Percentiles rank a stretch among this genome's conserved stretches.
Evolutionary conservation across 2,329 filamentous ascomycete species (phyloP).

Genomic region (Colletotrichum chlorophyti): DNA sequence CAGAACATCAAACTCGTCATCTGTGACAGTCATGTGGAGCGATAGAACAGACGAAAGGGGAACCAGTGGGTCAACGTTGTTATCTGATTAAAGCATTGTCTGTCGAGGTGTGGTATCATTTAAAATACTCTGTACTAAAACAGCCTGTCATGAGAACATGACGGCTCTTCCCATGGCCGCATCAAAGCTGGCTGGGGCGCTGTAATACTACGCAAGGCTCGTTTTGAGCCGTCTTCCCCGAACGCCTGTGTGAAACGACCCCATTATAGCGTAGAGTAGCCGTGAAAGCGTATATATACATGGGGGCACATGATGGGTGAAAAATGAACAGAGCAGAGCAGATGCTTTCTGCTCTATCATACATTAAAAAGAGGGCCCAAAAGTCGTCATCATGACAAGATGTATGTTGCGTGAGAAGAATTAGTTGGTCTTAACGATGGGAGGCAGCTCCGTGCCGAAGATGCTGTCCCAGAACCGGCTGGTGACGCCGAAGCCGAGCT

Average conservation of each 20-base stretch:
- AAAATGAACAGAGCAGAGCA: conserved; percentile 10
- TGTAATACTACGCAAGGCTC: conserved; percentile 19
- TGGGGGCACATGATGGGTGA: conserved; percentile 8
- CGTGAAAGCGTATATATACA: conserved; percentile 21
- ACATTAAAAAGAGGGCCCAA: conserved; percentile 20
- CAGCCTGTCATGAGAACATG: conserved; percentile 20
- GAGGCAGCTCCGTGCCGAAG: conserved; percentile 83
- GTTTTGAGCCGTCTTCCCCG: conserved; percentile 5
- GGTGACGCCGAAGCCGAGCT: conserved; percentile 96
- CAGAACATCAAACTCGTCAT: not conserved
- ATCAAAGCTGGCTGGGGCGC: conserved; percentile 7
- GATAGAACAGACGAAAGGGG: not conserved
- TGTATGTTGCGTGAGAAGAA: not conserved
- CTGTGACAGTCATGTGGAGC: conserved; percentile 6
- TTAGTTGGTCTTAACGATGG: conserved; percentile 45
- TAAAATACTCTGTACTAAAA: conserved; percentile 24
- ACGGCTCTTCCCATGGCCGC: conserved; percentile 16
- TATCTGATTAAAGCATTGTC: conserved; percentile 15
- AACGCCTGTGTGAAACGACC: conserved; percentile 19
- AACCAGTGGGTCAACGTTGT: conserved; percentile 12
- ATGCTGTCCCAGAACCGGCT: conserved; percentile 94
- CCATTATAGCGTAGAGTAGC: conserved; percentile 23
- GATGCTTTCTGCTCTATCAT: conserved; percentile 2
- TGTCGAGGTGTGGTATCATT: conserved; percentile 23
- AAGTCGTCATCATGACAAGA: conserved; percentile 16